Evolutionary conservation across 2,329 filamentous ascomycete species (phyloP).

Genomic region (Cercospora citrullina): DNA sequence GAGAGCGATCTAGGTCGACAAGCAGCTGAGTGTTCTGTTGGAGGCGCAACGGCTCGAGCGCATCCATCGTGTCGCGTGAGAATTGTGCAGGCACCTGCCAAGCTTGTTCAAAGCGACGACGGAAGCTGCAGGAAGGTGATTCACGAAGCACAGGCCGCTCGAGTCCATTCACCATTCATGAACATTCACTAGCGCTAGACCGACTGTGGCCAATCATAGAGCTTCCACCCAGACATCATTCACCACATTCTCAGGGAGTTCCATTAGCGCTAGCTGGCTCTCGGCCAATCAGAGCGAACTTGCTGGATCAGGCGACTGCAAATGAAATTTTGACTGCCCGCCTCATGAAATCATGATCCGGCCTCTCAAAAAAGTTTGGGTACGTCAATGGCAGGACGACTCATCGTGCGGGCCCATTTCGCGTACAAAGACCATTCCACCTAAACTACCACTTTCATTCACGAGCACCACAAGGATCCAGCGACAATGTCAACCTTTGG

Average conservation of each 20-base stretch:
- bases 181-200: background rate
- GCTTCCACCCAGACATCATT: background rate
- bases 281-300: background rate
- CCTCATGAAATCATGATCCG: background rate
- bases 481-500: constrained; percentile 84
- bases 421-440: background rate
- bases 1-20: background rate
- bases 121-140: background rate
- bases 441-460: background rate
- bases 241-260: background rate
- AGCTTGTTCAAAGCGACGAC: background rate
- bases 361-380: background rate
- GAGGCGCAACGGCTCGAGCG: background rate
- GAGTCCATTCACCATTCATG: background rate
- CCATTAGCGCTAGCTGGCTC: background rate
- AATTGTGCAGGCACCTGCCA: background rate
- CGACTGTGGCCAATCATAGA: background rate
- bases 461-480: background rate
- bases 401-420: background rate
- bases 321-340: background rate
- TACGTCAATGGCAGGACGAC: constrained; percentile 1
- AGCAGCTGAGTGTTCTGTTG: background rate
- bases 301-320: background rate
- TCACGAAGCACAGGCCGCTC: background rate
- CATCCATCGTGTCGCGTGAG: background rate